These are phyloP conservation scores for Balansia obtecta DNA, from an alignment of 2,329 filamentous ascomycete species.

Conservation along the genomic window DNA sequence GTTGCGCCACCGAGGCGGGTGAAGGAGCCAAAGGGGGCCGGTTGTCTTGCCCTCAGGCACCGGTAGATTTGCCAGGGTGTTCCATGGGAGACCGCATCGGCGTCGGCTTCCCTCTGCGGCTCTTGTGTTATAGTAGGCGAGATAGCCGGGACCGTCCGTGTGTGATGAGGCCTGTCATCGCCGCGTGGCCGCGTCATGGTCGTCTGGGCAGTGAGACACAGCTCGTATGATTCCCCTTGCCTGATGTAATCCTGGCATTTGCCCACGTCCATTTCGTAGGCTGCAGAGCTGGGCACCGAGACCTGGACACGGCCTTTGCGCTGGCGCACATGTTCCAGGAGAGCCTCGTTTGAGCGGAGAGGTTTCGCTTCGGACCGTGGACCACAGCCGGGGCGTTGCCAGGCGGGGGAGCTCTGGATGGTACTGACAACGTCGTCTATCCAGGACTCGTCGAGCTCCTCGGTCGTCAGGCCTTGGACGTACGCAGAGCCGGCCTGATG, in stretches of 20 bases:
- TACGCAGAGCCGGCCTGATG: constrained; percentile 49
- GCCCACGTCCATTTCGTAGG: constrained; percentile 56
- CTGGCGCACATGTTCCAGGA: constrained; percentile 8
- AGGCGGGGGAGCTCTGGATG: constrained; percentile 21
- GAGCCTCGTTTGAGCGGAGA: constrained; percentile 9
- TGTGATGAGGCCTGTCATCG: constrained; percentile 26
- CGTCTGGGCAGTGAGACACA: constrained; percentile 71
- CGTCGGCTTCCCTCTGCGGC: neutral
- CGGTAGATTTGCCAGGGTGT: constrained; percentile 61
- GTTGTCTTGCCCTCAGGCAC: constrained; percentile 56
- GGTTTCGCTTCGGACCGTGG: constrained; percentile 5
- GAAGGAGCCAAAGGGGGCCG: constrained; percentile 77
- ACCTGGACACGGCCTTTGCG: constrained; percentile 16
- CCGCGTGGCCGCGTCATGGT: constrained; percentile 38
- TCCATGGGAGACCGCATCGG: constrained; percentile 3
- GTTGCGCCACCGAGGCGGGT: constrained; percentile 57
- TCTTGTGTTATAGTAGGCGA: too few species aligned
- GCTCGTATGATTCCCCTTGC: constrained; percentile 72
- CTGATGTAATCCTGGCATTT: constrained; percentile 59
- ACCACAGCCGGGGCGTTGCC: constrained; percentile 13
- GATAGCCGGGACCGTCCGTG: neutral
- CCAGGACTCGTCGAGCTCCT: constrained; percentile 19
- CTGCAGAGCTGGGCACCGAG: constrained; percentile 26
- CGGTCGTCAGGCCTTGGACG: constrained; percentile 38
- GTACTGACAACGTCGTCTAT: constrained; percentile 16